These are phyloP conservation scores for Fusarium sterilihyphosum DNA, from an alignment of 2,329 filamentous ascomycete genomes.

Conservation along the genomic window DNA sequence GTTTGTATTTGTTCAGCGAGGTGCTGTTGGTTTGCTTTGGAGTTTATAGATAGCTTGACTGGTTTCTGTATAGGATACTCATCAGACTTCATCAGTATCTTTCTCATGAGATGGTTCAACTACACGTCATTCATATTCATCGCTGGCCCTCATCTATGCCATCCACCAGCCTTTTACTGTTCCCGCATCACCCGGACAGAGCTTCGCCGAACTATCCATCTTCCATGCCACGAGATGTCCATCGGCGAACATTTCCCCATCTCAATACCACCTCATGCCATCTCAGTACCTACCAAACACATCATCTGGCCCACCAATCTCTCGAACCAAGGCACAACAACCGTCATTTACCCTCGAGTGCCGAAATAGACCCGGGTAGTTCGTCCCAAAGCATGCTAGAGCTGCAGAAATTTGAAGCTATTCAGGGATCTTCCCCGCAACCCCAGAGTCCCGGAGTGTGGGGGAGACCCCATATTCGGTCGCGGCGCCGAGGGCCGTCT, in stretches of 20 bases:
- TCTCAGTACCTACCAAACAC: neutral
- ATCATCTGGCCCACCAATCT: neutral
- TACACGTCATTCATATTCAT: too few species aligned
- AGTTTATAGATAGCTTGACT: neutral
- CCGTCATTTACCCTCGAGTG: neutral
- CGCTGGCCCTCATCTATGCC: neutral
- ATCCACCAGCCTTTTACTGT: neutral
- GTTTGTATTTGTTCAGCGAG: constrained; percentile 4
- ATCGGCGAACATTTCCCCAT: neutral
- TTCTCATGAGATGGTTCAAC: neutral
- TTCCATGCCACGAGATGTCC: neutral
- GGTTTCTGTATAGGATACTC: neutral
- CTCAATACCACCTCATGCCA: neutral
- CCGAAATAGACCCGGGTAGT: constrained; percentile 1
- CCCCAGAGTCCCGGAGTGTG: constrained; percentile 6
- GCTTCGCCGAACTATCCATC: neutral
- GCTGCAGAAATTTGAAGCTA: neutral
- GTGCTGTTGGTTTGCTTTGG: constrained; percentile 3
- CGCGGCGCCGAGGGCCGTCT: constrained; percentile 18
- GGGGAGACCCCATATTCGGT: constrained; percentile 17
- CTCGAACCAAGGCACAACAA: neutral
- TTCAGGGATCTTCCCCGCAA: constrained; percentile 16
- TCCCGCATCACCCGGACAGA: accelerated
- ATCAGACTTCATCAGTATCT: neutral
- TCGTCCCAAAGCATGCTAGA: neutral